phyloP scores from a whole-genome alignment of 345 rosid genomes.

The Aurinia saxatilis region DNA sequence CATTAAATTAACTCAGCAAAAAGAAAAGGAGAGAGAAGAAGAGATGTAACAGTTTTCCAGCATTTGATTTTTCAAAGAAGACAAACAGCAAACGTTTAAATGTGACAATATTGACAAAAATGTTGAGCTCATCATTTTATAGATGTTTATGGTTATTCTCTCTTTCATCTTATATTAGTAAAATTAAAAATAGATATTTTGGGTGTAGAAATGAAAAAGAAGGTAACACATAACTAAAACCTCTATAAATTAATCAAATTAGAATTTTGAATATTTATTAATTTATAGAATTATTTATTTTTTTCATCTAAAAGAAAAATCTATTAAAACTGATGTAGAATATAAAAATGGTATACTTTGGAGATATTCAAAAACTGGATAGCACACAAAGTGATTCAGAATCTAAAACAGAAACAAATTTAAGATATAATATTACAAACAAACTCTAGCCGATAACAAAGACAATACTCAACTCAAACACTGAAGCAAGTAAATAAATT shows the following conservation, averaged over 20 bases:
- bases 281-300: no score
- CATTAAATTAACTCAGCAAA: conserved; percentile 27
- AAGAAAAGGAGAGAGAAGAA: conserved; percentile 28
- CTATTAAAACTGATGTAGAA: no score
- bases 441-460: no score
- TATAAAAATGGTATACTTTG: no score
- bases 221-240: neutral
- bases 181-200: neutral
- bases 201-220: conserved; percentile 8
- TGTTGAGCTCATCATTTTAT: conserved; percentile 8
- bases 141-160: neutral
- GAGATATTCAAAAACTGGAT: no score
- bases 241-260: neutral
- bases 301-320: no score
- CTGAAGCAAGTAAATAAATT: no score
- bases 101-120: conserved; percentile 21
- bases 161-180: neutral
- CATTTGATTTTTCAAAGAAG: conserved; percentile 26
- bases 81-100: conserved; percentile 19
- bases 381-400: no score
- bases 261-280: no score
- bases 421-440: no score
- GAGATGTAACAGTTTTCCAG: conserved; percentile 30
- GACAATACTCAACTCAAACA: no score
- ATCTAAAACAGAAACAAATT: no score